A percentile compares a stretch with the other conserved stretches of the same genome.
phyloP scores from a whole-genome alignment of 2,329 filamentous ascomycete species.

The Apiospora pterosperma region DNA sequence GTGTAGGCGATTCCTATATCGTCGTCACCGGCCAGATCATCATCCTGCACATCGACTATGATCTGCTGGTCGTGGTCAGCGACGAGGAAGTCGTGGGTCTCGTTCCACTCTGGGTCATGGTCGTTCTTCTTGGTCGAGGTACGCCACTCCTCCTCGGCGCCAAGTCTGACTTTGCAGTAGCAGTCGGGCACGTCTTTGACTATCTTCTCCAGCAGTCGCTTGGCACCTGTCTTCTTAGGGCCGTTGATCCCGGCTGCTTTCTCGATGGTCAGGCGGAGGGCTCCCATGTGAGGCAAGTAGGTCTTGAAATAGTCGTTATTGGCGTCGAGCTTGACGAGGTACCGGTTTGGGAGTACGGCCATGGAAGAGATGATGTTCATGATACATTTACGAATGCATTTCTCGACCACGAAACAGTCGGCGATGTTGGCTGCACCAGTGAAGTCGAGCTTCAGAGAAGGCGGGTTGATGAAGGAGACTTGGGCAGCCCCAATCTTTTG shows the following conservation, averaged over 20 bases:
- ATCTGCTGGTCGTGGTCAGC: slow-evolving; percentile 41
- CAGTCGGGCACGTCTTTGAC: slow-evolving; percentile 45
- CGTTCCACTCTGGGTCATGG: slow-evolving; percentile 41
- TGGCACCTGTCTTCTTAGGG: slow-evolving; percentile 35
- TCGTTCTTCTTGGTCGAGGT: slow-evolving; percentile 39
- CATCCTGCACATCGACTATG: slow-evolving; percentile 38
- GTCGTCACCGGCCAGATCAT: slow-evolving; percentile 43
- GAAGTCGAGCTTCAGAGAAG: slow-evolving; percentile 41
- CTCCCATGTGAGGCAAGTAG: slow-evolving; percentile 38
- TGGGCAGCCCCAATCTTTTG: slow-evolving; percentile 43
- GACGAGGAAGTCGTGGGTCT: slow-evolving; percentile 45
- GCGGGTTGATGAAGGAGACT: slow-evolving; percentile 46
- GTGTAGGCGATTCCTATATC: slow-evolving; percentile 41
- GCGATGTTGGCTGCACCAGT: slow-evolving; percentile 29
- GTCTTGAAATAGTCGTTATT: slow-evolving; percentile 46
- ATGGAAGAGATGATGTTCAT: slow-evolving; percentile 40
- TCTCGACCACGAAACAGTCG: slow-evolving; percentile 21
- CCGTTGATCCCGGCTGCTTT: slow-evolving; percentile 33
- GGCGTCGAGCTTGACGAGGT: slow-evolving; percentile 43
- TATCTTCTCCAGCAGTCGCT: slow-evolving; percentile 37
- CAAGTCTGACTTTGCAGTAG: slow-evolving; percentile 40
- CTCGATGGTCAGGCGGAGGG: slow-evolving; percentile 40
- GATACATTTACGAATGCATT: slow-evolving; percentile 40
- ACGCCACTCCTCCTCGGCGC: slow-evolving; percentile 40
- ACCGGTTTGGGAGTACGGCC: slow-evolving; percentile 46